Conservation (phyloP, 1,284 basidiomycete genomes). For the Apiotrichum laibachii region DNA sequence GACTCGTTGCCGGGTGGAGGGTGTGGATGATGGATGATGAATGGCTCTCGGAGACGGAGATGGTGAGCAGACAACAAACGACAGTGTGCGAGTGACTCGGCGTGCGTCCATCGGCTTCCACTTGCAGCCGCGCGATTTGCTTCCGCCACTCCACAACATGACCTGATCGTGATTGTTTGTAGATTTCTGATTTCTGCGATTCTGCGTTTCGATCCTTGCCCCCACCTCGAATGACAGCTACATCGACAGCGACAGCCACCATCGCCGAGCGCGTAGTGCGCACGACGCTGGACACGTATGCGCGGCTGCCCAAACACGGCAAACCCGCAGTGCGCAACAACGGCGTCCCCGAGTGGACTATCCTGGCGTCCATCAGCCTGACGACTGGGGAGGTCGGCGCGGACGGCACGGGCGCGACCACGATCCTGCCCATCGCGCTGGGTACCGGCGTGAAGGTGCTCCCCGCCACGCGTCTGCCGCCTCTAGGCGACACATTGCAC, state of each 20-base stretch:
- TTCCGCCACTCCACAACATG: too few relatives aligned
- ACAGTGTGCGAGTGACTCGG: too few relatives aligned
- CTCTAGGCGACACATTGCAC: conserved; percentile 75
- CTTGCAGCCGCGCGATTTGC: too few relatives aligned
- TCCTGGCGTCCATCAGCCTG: conserved; percentile 47
- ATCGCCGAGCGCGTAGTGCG: conserved; percentile 13
- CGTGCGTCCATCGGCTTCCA: too few relatives aligned
- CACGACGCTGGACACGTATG: conserved; percentile 24
- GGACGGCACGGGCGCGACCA: neutral
- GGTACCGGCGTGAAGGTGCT: conserved; percentile 86
- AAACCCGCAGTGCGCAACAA: conserved; percentile 47
- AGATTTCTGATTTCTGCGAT: too few relatives aligned
- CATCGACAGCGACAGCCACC: neutral
- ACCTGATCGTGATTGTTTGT: too few relatives aligned
- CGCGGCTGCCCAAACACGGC: conserved; percentile 39
- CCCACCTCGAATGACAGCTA: too few relatives aligned
- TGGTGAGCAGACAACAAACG: too few relatives aligned
- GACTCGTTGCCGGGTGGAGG: too few relatives aligned
- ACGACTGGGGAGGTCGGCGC: neutral
- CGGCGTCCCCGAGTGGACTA: conserved; percentile 51
- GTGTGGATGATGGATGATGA: too few relatives aligned
- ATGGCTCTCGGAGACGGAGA: too few relatives aligned
- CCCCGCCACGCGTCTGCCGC: conserved; percentile 63
- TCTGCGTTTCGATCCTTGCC: too few relatives aligned
- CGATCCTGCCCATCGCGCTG: conserved; percentile 62